Base-by-base conservation (phyloP, 345 rosid genomes). In the Rhodamnia argentea region DNA sequence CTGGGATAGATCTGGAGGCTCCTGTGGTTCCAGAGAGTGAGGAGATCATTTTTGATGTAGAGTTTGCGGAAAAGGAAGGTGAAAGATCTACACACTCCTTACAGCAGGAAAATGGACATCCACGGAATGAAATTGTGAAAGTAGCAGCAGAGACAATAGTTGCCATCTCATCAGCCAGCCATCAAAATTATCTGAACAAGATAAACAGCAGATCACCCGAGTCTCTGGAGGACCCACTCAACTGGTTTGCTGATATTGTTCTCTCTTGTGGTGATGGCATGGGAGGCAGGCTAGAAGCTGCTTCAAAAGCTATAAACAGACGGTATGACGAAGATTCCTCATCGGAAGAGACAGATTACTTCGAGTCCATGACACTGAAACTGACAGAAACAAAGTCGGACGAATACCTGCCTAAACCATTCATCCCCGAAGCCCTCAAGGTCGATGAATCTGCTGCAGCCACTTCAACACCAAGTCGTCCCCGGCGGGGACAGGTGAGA, bases 101-200 rank as follows among this genome's bases (percentile, higher is more conserved):
- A n/a, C 88, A 91, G 84, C 84, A 54, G 47, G 88, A 84, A 89
- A 87, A 88, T 44, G 93, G 87, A 83, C 84, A 82, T 52, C 85
- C 52, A 51, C 82, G 52, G 14, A 92, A 93, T 87, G 96, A 96
- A 86, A 87, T 86, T 84, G 83, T 86, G 52, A 91, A 86, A 88
- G 86, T 52, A 78, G 98, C 99, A 23, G 99, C 96, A 5, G 96
- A 96, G 92, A 93, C 96, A 82, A 94, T 97, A 82, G 93, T 97
- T 86, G 89, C 93, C 83, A 91, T 97, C 87, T 97, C 98, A 52
- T 91, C 89, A 83, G 89, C 90, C 62, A 84, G 44, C 83, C 70
- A 22, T 4, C 81, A 47, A n/a, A 54, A 27, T 51, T 87, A n/a
- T 87, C 57, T 89, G 82, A 91, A 90, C 84, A 93, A 88, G 83